Evolutionary conservation across 345 rosid species (phyloP).

Genomic region (Zanthoxylum bungeanum): DNA sequence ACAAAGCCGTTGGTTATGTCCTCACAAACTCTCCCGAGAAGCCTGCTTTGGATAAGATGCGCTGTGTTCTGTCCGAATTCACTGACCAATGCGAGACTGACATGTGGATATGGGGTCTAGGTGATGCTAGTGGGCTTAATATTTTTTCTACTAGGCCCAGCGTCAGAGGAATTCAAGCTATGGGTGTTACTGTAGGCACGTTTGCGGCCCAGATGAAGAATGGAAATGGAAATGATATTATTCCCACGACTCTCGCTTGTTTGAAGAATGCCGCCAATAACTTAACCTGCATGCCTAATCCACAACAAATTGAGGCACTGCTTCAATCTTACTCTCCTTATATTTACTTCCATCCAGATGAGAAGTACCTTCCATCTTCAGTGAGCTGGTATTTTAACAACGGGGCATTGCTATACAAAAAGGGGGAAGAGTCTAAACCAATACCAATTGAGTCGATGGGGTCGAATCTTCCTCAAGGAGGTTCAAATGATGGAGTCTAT

Average conservation of each 20-base stretch:
- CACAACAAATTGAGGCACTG: conserved; percentile 40
- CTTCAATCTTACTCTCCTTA: conserved; percentile 55
- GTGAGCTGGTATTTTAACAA: conserved; percentile 69
- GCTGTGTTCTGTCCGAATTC: conserved; percentile 68
- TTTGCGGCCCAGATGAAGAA: conserved; percentile 42
- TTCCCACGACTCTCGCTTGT: conserved; percentile 40
- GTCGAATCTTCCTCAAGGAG: conserved; percentile 85
- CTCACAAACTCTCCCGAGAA: conserved; percentile 57
- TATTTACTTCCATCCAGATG: conserved; percentile 74
- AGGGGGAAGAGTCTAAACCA: conserved; percentile 66
- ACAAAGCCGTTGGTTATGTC: conserved; percentile 55
- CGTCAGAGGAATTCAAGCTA: conserved; percentile 44
- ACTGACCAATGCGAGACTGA: conserved; percentile 53
- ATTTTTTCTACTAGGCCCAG: conserved; percentile 43
- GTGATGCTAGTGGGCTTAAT: conserved; percentile 29
- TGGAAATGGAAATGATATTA: neutral
- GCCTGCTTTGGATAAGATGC: conserved; percentile 59
- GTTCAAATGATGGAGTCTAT: conserved; percentile 60
- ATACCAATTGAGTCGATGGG: conserved; percentile 46
- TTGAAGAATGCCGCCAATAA: conserved; percentile 45
- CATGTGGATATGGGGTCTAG: conserved; percentile 56
- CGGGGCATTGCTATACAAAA: conserved; percentile 68
- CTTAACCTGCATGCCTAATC: conserved; percentile 60
- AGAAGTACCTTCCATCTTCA: conserved; percentile 67
- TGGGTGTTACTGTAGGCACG: conserved; percentile 62